phyloP scores from a whole-genome alignment of 495 filamentous ascomycete species.

The Penicillium herquei region DNA sequence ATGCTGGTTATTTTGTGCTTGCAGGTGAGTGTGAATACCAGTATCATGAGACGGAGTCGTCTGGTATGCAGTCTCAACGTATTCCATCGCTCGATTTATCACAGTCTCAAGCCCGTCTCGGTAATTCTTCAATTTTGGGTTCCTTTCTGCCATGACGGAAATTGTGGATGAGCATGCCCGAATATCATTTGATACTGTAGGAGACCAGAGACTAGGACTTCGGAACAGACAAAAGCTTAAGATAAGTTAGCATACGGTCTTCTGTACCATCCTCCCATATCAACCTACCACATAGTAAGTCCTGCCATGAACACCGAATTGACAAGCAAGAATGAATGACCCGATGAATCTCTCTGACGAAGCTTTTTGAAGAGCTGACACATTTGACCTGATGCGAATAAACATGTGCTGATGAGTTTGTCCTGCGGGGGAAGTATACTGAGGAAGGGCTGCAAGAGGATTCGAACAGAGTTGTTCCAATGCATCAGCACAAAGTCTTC shows the following conservation, averaged over 20 bases:
- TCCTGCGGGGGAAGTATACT: conserved; percentile 30
- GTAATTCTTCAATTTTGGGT: conserved; percentile 36
- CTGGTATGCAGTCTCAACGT: conserved; percentile 8
- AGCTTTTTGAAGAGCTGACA: conserved; percentile 44
- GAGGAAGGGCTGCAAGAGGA: conserved; percentile 43
- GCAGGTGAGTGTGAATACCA: not conserved
- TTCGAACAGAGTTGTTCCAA: conserved; percentile 38
- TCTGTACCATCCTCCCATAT: not conserved
- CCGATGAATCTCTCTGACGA: conserved; percentile 36
- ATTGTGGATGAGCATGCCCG: conserved; percentile 41
- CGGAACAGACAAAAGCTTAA: conserved; percentile 27
- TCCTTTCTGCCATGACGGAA: conserved; percentile 45
- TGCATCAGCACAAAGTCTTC: conserved; percentile 41
- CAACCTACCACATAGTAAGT: conserved; percentile 36
- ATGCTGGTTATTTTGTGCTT: not conserved
- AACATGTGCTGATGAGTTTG: conserved; percentile 26
- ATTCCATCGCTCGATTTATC: conserved; percentile 40
- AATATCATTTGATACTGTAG: conserved; percentile 37
- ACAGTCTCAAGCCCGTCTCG: conserved; percentile 42
- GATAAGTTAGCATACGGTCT: conserved; percentile 1
- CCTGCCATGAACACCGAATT: conserved; percentile 44
- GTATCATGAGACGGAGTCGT: not conserved
- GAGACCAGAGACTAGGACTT: conserved; percentile 34
- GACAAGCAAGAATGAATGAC: conserved; percentile 40
- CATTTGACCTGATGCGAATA: conserved; percentile 37